Evolutionary conservation across 257 asterid species (phyloP).

Genomic region (Solanum tarijense): DNA sequence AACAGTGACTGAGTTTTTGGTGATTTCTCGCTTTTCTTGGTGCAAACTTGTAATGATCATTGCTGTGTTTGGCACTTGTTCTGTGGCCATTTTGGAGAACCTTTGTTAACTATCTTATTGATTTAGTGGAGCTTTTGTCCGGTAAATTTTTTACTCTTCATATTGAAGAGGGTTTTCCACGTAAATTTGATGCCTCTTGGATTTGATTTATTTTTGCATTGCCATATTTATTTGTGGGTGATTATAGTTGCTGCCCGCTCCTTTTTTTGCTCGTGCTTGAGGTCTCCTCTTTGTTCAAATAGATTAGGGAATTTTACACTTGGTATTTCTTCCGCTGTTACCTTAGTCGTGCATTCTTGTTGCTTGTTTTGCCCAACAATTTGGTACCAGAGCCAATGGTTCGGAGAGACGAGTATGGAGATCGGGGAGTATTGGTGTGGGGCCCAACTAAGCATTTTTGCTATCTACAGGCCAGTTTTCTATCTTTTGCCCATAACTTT

Average conservation of each 20-base stretch:
- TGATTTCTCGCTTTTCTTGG: not conserved
- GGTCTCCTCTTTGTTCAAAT: not conserved
- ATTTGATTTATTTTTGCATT: not conserved
- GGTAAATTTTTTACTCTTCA: not conserved
- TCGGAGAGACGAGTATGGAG: not conserved
- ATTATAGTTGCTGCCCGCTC: not conserved
- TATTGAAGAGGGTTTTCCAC: not conserved
- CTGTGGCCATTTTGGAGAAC: not conserved
- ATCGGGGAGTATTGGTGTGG: not conserved
- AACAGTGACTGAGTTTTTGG: not conserved
- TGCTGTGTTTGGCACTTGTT: not conserved
- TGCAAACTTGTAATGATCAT: not conserved
- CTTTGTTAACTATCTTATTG: not conserved
- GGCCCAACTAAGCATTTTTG: not conserved
- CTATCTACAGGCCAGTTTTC: not conserved
- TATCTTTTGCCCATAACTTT: not conserved
- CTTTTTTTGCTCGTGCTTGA: not conserved
- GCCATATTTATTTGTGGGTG: not conserved
- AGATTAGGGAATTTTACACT: not conserved
- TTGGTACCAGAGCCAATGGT: not conserved
- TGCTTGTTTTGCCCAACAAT: not conserved
- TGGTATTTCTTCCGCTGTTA: not conserved
- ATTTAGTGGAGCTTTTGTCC: not conserved
- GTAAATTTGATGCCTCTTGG: not conserved
- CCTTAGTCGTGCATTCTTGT: not conserved